Base-by-base conservation (phyloP, 1,284 basidiomycete species). In the Baeospora myosura region DNA sequence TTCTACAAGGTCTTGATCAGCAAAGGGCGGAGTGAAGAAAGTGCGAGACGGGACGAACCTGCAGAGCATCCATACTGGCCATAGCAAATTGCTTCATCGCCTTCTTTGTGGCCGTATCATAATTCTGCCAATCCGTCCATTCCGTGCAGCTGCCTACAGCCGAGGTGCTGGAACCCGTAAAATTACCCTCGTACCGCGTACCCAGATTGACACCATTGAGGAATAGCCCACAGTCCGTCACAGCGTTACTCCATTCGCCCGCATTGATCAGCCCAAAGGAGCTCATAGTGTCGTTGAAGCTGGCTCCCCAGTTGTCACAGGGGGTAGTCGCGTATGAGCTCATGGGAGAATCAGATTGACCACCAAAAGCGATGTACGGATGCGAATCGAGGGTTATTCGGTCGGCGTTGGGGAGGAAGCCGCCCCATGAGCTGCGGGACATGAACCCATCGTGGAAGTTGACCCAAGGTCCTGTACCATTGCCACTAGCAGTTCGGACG, bases 371-470 rank as follows among this genome's bases (percentile, higher is more conserved):
- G 43, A 88, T 65, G 56, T 88, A 88, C 2, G 81, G 82, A 54
- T 93, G 88, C 5, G 72, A 71, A 61, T 97, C 93, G 34, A 94
- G 60, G 8, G 75, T 70, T 38, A 85, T 65, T 36, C 92, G 81
- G 63, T 96, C 92, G 7, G 81, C 74, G 38, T 86, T 82, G 23
- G 74, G 64, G 47, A 93, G 60, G 70, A 87, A 93, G 46, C 69
- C 70, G 35, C 65, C 64, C 84, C 88, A 94, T 0, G 60, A 44
- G 5, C 49, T 37, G 17, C 80, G 56, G n/a, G 74, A 74, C 23
- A 66, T 50, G 69, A 95, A 93, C 20, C 80, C 88, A 52, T 95
- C 90, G 52, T 91, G 89, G 45, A 85, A 73, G 11, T 79, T 74
- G 32, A 95, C 72, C 56, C 76, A 80, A 1, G 90, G 81, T 0